Evolutionary conservation across 345 rosid species (phyloP).

Genomic region (Dimocarpus longan): DNA sequence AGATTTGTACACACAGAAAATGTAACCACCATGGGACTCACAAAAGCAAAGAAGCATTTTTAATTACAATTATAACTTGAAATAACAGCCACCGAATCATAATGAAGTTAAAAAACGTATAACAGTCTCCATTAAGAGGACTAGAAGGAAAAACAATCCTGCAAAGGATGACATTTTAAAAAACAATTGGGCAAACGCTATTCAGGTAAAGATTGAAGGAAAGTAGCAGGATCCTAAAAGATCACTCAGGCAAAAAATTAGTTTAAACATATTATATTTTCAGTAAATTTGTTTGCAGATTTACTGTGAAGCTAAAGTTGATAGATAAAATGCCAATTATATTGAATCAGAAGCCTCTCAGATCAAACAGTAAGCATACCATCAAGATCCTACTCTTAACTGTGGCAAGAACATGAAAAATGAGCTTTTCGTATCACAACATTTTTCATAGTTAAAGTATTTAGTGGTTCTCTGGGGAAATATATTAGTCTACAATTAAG

Average conservation of each 20-base stretch:
- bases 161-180: neutral
- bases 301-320: neutral
- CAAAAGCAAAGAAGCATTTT: neutral
- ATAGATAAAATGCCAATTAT: neutral
- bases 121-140: neutral
- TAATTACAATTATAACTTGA: neutral
- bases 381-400: neutral
- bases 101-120: slow-evolving; percentile 1
- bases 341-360: neutral
- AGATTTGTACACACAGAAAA: slow-evolving; percentile 17
- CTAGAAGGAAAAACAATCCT: slow-evolving; percentile 1
- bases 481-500: slow-evolving; percentile 14
- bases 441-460: neutral
- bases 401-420: neutral
- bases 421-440: neutral
- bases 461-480: neutral
- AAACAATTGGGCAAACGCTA: neutral
- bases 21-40: slow-evolving; percentile 11
- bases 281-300: neutral
- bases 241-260: neutral
- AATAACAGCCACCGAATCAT: neutral
- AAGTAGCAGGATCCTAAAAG: neutral
- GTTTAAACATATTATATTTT: neutral
- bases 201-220: neutral
- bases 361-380: neutral